phyloP scores from a whole-genome alignment of 108 stramenopile genomes.

The Phaeodactylum tricornutum region DNA sequence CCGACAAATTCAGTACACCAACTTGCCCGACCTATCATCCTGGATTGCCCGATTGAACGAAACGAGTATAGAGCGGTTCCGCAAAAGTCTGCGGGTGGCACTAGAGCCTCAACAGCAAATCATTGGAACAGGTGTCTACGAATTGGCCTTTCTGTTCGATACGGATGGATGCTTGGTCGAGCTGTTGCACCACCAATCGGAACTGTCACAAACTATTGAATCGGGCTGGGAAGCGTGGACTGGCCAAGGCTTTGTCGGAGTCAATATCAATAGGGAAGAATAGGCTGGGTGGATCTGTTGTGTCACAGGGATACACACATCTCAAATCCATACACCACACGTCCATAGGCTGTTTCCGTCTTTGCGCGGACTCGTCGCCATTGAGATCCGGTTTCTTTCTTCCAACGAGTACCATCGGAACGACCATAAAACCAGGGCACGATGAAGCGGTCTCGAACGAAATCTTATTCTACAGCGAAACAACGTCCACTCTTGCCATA shows the following conservation, averaged over 20 bases:
- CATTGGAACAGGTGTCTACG: slow-evolving; percentile 60
- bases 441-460: no score
- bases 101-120: slow-evolving; percentile 50
- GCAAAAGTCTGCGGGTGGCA: slow-evolving; percentile 61
- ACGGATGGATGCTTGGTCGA: slow-evolving; percentile 78
- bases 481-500: no score
- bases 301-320: no score
- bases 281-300: no score
- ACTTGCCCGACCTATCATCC: slow-evolving; percentile 11
- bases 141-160: slow-evolving; percentile 80
- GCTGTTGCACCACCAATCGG: slow-evolving; percentile 47
- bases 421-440: no score
- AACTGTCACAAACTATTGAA: slow-evolving; percentile 29
- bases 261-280: no score
- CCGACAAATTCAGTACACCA: slow-evolving; percentile 8
- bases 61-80: slow-evolving; percentile 42
- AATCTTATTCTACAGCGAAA: no score
- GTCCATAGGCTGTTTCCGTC: no score
- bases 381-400: no score
- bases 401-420: no score
- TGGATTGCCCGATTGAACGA: slow-evolving; percentile 60
- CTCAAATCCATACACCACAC: no score
- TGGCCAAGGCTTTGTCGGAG: slow-evolving; percentile 1
- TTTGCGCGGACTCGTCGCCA: no score
- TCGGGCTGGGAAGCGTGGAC: slow-evolving; percentile 31